Base-by-base conservation (phyloP, 345 rosid genomes). In the Pseudoturritis turrita region DNA sequence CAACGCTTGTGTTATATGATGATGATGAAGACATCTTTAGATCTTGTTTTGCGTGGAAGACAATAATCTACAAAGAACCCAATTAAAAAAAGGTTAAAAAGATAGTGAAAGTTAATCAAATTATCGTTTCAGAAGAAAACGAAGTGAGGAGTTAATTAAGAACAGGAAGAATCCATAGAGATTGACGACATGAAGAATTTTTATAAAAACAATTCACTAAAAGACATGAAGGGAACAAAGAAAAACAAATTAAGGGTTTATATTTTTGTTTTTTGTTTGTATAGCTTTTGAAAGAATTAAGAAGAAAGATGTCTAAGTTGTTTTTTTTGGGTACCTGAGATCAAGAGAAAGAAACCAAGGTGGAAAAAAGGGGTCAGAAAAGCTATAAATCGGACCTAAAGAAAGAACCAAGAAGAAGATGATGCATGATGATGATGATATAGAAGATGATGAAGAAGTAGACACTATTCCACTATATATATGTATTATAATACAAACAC, bases 271-370 rank as follows among this genome's bases (percentile, higher is more conserved):
- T 50, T 59, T 74, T 67, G 56, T 75, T 39, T 70, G 75, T 70
- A 76, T n/a, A 62, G 56, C 60, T 60, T 68, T 50, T 58, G 55
- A 67, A 68, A 59, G 25, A 61, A 75, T 50, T 43, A 68, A 55
- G 65, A 76, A 56, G 46, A 62, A 52, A 36, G 26, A 10, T 21
- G 39, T 63, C 23, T 29, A 59, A 67, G 53, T 40, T 28, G 14
- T 11, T 46, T 21, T 44, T 21, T 36, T 4, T 12, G 10, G 10
- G 33, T 75, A 61, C 70, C 70, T 75, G 79, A 54, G 75, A 76
- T 70, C 41, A 83, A 82, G 79, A 81, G 89, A 87, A 77, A 83
- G 77, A 68, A 74, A 79, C 79, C 85, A 77, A 82, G 15, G 54
- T 64, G 61, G 14, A 47, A 6, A 66, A 35, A 44, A 29, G 10